These are phyloP conservation scores for Boeremia lycopersici DNA, from an alignment of 2,329 filamentous ascomycete species.

Conservation along the genomic window DNA sequence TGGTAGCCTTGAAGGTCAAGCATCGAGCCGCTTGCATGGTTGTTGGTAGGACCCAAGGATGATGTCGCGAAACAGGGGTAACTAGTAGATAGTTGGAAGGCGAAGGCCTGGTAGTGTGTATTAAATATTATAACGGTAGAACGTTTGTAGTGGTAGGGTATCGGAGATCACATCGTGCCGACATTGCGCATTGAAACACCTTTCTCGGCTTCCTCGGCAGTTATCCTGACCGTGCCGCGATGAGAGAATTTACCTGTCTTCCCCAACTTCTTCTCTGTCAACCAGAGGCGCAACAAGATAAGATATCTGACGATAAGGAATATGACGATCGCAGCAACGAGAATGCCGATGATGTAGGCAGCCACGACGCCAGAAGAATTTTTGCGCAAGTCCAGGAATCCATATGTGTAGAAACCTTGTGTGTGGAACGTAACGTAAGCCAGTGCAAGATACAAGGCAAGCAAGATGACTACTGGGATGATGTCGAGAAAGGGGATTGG, in stretches of 20 bases:
- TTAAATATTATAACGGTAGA: conserved; percentile 3
- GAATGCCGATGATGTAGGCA: conserved; percentile 64
- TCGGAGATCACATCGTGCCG: conserved; percentile 21
- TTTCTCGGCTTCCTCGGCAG: conserved; percentile 27
- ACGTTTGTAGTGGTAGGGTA: not conserved
- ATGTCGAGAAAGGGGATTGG: conserved; percentile 69
- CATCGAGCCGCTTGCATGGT: not conserved
- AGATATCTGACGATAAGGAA: conserved; percentile 52
- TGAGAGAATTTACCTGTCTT: conserved; percentile 46
- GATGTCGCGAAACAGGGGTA: not conserved
- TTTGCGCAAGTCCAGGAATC: conserved; percentile 68
- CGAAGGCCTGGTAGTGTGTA: not conserved
- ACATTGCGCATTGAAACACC: conserved; percentile 27
- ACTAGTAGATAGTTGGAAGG: not conserved
- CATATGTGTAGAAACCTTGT: conserved; percentile 76
- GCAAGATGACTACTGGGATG: conserved; percentile 70
- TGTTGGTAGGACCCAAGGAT: conserved; percentile 4
- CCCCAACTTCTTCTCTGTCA: conserved; percentile 54
- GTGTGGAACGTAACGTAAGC: conserved; percentile 75
- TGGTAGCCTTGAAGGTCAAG: conserved; percentile 9
- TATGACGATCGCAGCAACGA: conserved; percentile 47
- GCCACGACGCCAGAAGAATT: conserved; percentile 62
- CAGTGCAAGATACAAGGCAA: conserved; percentile 73
- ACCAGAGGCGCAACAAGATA: conserved; percentile 47
- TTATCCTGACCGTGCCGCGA: conserved; percentile 7